These are phyloP conservation scores for Theobroma grandiflorum DNA, from an alignment of 441 rosid genomes.

Conservation along the genomic window DNA sequence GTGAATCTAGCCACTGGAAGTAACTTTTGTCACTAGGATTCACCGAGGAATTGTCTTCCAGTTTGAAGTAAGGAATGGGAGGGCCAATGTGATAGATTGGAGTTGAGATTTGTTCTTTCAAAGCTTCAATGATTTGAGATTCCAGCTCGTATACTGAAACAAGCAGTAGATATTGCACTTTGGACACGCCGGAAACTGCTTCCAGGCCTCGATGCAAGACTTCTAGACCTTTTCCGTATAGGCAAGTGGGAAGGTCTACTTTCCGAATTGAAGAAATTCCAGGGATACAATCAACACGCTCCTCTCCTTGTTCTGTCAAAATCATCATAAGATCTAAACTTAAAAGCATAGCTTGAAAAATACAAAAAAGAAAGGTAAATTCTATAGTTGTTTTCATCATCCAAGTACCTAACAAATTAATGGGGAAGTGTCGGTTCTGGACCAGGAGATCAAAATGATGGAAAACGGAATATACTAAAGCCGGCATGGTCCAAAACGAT, in stretches of 20 bases:
- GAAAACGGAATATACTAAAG: slow-evolving; percentile 35
- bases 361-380: neutral
- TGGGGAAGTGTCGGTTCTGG: slow-evolving; percentile 10
- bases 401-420: neutral
- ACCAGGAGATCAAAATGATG: slow-evolving; percentile 25
- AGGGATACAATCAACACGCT: slow-evolving; percentile 15
- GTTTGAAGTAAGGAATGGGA: slow-evolving; percentile 41
- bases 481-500: slow-evolving; percentile 53
- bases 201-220: slow-evolving; percentile 23
- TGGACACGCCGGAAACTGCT: slow-evolving; percentile 28
- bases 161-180: slow-evolving; percentile 33
- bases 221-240: neutral
- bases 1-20: slow-evolving; percentile 37
- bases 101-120: slow-evolving; percentile 16
- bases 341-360: too few relatives aligned
- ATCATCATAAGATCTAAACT: neutral
- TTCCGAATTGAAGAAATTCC: slow-evolving; percentile 27
- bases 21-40: neutral
- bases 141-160: slow-evolving; percentile 50
- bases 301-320: slow-evolving; percentile 21
- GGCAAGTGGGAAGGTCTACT: slow-evolving; percentile 29
- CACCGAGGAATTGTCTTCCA: slow-evolving; percentile 3
- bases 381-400: neutral
- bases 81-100: slow-evolving; percentile 50
- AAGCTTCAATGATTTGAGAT: slow-evolving; percentile 29